Base-by-base conservation (phyloP, 345 rosid genomes). In the Lagerstroemia speciosa region DNA sequence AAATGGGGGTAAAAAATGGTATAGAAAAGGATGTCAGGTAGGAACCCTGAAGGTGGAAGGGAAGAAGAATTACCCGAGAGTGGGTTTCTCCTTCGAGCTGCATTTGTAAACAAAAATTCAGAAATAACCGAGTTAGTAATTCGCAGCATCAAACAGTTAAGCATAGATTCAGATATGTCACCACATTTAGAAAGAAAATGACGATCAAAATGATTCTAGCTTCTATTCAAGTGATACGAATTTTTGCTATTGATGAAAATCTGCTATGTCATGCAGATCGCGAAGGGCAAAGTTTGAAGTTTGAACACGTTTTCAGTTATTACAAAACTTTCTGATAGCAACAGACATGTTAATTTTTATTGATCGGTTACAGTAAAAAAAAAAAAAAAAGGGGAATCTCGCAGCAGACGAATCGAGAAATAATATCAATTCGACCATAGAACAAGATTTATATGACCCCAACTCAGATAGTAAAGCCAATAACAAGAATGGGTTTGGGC, bases 61-160 rank as follows among this genome's bases (percentile, higher is more conserved):
- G 69, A 34, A 37, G 17, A 30, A 62, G 26, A 71, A 61, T 22
- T 65, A 83, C 93, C 96, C 96, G 74, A 89, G 96, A 86, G 96
- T 87, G 91, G 89, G 96, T 76, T 77, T 89, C 96, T 89, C 96
- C 96, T 86, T 89, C 79, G 96, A 89, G 96, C 96, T 89, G 87
- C 82, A 75, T 3, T 62, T 61, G 7, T 16, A 10, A 63, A 67
- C 34, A 41, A 24, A 72, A 61, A 52, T 58, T 19, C 36, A 12
- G 45, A 29, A 27, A 52, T 30, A 65, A 52, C 41, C 41, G 34
- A 20, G 64, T n/a, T 34, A 53, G 29, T 31, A 65, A 36, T 61
- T 52, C 41, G 43, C 11, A 9, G 37, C 20, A 29, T 27, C 8
- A 2, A 24, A 31, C 40, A 2, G 26, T 0, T 24, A 58, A 58